A percentile compares a stretch with the other conserved stretches of the same genome.
Evolutionary conservation across 2,329 filamentous ascomycete species (phyloP).

Genomic region (Diaporthe amygdali): DNA sequence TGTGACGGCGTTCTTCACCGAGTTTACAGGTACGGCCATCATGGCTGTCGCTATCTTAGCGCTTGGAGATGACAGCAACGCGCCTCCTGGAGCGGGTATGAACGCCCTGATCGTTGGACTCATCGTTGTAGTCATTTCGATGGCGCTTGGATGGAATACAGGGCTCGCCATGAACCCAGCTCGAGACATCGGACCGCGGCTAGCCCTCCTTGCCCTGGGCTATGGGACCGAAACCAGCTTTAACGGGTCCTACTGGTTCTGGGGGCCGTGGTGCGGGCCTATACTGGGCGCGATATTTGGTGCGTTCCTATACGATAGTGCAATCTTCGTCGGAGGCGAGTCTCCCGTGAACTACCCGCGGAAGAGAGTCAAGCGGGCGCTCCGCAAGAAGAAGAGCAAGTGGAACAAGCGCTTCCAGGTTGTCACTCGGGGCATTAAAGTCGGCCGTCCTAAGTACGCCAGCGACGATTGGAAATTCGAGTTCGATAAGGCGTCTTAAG

Average conservation of each 20-base stretch:
- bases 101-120: conserved; percentile 54
- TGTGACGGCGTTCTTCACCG: conserved; percentile 50
- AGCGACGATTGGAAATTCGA: conserved; percentile 25
- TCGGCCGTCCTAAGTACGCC: conserved; percentile 21
- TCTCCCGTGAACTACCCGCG: conserved; percentile 56
- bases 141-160: conserved; percentile 51
- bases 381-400: conserved; percentile 47
- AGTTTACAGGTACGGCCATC: conserved; percentile 49
- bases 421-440: background rate
- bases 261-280: conserved; percentile 46
- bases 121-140: conserved; percentile 40
- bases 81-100: conserved; percentile 55
- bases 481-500: background rate
- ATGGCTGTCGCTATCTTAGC: conserved; percentile 48
- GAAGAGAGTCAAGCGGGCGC: conserved; percentile 43
- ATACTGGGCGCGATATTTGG: conserved; percentile 45
- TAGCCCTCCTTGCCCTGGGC: conserved; percentile 49
- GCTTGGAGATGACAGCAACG: conserved; percentile 50
- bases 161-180: conserved; percentile 54
- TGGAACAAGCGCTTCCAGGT: conserved; percentile 28
- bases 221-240: conserved; percentile 46
- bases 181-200: conserved; percentile 54
- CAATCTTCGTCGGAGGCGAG: conserved; percentile 55
- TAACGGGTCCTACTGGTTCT: conserved; percentile 50
- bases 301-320: conserved; percentile 55